Evolutionary conservation across 345 rosid genomes (phyloP), one percentile per base, ranked within the genome.

Genomic region (Punica granatum): DNA sequence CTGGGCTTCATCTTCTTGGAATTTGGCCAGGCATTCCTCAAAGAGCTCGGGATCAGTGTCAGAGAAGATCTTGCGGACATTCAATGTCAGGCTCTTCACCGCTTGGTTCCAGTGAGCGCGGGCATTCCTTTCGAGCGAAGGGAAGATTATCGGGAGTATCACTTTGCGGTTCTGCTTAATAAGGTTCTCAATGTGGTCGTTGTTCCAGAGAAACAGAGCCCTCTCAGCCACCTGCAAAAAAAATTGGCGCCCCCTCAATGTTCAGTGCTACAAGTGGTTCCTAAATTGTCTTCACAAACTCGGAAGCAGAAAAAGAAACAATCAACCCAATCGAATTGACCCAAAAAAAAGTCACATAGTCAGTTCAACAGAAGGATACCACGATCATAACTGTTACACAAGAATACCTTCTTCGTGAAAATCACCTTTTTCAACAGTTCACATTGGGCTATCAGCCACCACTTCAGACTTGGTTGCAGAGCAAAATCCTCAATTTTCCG

Each of bases 181-280:
- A n/a, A 90, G 88, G 67, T 78, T 82, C 78, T 86, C 95, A 0
- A 90, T 88, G 75, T 88, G 92, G 77, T 90, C 92, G 23, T 90
- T 90, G 85, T 90, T 90, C 97, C 94, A 90, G 66, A 90, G 79
- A 82, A 88, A 88, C 77, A 90, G 67, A 41, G 94, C 90, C 72
- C 92, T 79, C 77, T 90, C 97, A 56, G 92, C 94, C 65, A 90
- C 97, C 95, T 90, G 80, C 65, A 70, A 42, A 65, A 1, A 35
- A 37, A 51, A 19, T 64, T 42, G 19, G 0, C 59, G 15, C n/a
- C 63, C 33, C 34, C 49, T 63, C 19, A 25, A 70, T 53, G 39
- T 4, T 41, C 11, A 3, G 66, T 11, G 36, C 39, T 35, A 68
- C 26, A n/a, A 31, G 39, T 56, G 32, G 31, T 25, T 56, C 63